Evolutionary conservation across 148 eudicot species (phyloP).

Genomic region (Rhododendron ferrugineum): DNA sequence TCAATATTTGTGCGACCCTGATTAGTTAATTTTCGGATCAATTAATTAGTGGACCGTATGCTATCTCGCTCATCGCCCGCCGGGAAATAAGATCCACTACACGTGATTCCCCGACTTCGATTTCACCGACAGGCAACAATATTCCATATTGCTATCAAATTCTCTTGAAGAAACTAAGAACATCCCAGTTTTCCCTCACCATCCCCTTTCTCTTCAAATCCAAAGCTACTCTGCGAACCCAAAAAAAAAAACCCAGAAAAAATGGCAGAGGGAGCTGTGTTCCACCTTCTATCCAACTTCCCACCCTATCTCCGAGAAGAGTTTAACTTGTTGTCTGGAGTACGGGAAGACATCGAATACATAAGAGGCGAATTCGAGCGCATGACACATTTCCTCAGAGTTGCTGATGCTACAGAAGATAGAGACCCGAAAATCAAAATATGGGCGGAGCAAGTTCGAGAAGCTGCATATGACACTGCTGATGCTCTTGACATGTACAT

Average conservation of each 20-base stretch:
- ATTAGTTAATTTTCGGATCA: neutral
- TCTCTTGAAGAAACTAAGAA: too few relatives aligned
- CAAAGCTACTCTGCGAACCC: too few relatives aligned
- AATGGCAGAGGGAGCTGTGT: too few relatives aligned
- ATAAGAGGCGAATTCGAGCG: too few relatives aligned
- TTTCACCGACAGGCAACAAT: neutral
- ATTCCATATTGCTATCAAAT: too few relatives aligned
- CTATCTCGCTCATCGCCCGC: neutral
- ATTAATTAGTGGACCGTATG: neutral
- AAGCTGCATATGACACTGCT: neutral
- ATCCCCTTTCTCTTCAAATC: too few relatives aligned
- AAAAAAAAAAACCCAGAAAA: too few relatives aligned
- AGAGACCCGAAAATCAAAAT: neutral
- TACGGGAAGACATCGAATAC: too few relatives aligned
- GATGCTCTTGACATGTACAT: neutral
- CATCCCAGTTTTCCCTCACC: too few relatives aligned
- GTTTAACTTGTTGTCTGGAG: too few relatives aligned
- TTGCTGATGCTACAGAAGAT: neutral
- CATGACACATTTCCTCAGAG: neutral
- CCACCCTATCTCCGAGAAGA: too few relatives aligned
- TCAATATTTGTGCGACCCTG: neutral
- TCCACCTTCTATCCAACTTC: too few relatives aligned
- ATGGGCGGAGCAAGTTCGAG: conserved; percentile 6
- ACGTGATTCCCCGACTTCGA: neutral
- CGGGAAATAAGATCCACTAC: neutral